These are phyloP conservation scores for Paramecium pentaurelia DNA, from an alignment of 73 alveolate genomes.

Conservation along the genomic window DNA sequence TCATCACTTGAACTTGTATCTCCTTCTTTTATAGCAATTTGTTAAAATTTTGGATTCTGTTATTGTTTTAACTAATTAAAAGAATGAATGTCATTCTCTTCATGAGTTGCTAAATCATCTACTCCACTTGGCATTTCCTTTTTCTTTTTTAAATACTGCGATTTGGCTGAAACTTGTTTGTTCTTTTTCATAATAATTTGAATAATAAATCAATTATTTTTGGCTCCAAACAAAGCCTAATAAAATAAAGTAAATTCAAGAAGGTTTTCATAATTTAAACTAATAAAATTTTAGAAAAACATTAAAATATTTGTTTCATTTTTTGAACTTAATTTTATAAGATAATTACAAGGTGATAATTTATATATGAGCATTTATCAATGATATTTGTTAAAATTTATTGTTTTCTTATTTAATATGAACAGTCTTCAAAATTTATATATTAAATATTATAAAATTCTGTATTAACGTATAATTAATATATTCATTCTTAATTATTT, in stretches of 20 bases:
- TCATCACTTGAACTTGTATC: background rate
- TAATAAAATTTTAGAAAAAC: background rate
- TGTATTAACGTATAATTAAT: background rate
- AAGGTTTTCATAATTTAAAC: background rate
- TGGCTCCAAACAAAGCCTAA: background rate
- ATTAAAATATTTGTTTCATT: background rate
- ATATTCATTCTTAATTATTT: background rate
- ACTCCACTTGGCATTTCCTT: background rate
- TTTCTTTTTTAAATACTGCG: background rate
- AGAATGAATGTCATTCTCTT: background rate
- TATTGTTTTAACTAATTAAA: background rate
- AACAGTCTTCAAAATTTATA: no score
- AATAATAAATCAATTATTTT: background rate
- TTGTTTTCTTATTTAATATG: no score
- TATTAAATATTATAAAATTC: no score
- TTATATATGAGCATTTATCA: no score
- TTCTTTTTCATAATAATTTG: background rate
- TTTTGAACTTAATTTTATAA: background rate
- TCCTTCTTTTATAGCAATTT: background rate
- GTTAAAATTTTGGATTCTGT: background rate
- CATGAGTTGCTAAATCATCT: constrained; percentile 23
- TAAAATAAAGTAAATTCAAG: background rate
- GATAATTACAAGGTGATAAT: no score
- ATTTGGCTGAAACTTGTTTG: background rate
- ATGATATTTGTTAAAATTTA: no score